These are phyloP conservation scores for Rhynchospora breviuscula DNA, from an alignment of 176 grass and related monocot species.

Conservation along the genomic window DNA sequence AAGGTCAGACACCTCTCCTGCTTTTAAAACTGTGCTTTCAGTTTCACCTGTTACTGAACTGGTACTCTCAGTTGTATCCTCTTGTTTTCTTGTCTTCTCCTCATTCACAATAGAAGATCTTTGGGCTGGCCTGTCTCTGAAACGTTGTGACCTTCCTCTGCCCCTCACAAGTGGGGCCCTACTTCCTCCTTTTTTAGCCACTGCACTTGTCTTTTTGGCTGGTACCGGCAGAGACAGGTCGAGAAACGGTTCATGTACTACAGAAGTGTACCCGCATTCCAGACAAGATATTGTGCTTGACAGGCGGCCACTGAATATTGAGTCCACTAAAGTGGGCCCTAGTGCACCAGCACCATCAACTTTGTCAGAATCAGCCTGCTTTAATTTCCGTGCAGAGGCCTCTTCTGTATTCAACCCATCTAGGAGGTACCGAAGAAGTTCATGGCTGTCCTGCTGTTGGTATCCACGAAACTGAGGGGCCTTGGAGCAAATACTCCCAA, in stretches of 20 bases:
- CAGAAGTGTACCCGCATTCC: conserved; percentile 68
- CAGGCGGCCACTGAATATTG: conserved; percentile 75
- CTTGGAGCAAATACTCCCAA: conserved; percentile 68
- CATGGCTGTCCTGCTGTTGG: conserved; percentile 95
- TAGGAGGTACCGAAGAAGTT: conserved; percentile 86
- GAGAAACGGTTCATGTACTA: conserved; percentile 80
- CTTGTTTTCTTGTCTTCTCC: conserved; percentile 20
- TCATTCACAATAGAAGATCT: conserved; percentile 9
- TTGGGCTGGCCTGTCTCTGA: background rate
- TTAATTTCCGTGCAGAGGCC: conserved; percentile 49
- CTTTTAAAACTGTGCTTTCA: background rate
- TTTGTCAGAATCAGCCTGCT: background rate
- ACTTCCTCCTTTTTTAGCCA: conserved; percentile 14
- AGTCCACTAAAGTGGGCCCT: conserved; percentile 55
- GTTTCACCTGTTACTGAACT: conserved; percentile 27
- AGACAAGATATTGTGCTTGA: conserved; percentile 79
- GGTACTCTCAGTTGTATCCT: conserved; percentile 33
- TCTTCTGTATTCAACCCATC: conserved; percentile 71
- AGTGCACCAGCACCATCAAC: conserved; percentile 16
- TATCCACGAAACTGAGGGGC: conserved; percentile 81
- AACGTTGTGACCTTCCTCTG: conserved; percentile 15
- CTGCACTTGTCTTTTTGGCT: conserved; percentile 39
- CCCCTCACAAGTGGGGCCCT: conserved; percentile 5
- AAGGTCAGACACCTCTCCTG: background rate
- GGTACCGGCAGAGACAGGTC: conserved; percentile 89